phyloP scores from a whole-genome alignment of 1,284 basidiomycete genomes.

The Flammula alnicola region DNA sequence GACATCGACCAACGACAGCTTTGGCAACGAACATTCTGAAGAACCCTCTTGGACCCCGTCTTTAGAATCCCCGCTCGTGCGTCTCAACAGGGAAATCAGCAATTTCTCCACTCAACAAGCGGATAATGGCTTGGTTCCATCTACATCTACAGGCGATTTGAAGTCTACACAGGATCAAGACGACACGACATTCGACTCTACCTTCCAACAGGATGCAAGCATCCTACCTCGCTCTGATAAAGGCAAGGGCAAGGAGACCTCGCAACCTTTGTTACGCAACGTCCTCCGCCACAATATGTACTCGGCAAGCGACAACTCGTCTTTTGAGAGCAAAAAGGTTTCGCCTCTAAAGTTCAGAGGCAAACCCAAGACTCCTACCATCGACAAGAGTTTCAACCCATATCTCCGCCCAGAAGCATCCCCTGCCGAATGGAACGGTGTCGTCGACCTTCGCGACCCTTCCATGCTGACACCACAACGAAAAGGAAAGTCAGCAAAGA shows the following conservation, averaged over 20 bases:
- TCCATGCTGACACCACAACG: conserved; percentile 47
- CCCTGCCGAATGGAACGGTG: conserved; percentile 69
- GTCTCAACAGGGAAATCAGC: conserved; percentile 70
- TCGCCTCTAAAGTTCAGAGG: conserved; percentile 44
- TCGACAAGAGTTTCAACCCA: conserved; percentile 61
- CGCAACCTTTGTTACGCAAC: conserved; percentile 49
- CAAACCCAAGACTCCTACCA: conserved; percentile 57
- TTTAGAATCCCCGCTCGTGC: conserved; percentile 77
- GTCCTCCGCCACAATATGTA: conserved; percentile 55
- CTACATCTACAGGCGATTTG: conserved; percentile 26
- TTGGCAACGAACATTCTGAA: conserved; percentile 42
- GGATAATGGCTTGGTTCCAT: conserved; percentile 30
- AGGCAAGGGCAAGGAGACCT: conserved; percentile 52
- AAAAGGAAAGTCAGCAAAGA: conserved; percentile 33
- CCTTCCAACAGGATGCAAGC: conserved; percentile 22
- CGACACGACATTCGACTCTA: conserved; percentile 25
- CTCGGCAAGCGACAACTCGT: conserved; percentile 35
- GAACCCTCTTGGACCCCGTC: conserved; percentile 71
- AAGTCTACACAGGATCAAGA: conserved; percentile 39
- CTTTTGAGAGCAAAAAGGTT: conserved; percentile 33
- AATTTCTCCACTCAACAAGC: conserved; percentile 45
- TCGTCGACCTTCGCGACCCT: conserved; percentile 75
- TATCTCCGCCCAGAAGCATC: conserved; percentile 58
- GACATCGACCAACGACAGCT: conserved; percentile 42
- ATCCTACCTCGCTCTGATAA: conserved; percentile 40